A percentile compares a stretch with the other conserved stretches of the same genome.
Conservation (phyloP, 805 yeast genomes). For the Saccharomyces mikatae region DNA sequence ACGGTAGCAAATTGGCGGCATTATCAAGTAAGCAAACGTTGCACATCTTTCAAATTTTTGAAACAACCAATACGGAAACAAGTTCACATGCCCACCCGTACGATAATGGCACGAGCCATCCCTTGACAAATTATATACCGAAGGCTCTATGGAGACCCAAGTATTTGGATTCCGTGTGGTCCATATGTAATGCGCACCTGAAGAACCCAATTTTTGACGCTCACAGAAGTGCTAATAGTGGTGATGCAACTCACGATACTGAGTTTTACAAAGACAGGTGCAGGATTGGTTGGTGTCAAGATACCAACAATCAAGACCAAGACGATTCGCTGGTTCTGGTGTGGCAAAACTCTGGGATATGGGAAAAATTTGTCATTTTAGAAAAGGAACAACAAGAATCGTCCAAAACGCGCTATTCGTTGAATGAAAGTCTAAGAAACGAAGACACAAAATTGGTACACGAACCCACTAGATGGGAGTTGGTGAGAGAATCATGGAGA, state of each 20-base stretch:
- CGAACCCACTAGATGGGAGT: conserved; percentile 39
- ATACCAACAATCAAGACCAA: conserved; percentile 27
- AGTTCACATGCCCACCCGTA: conserved; percentile 2
- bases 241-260: not conserved
- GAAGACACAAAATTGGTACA: conserved; percentile 14
- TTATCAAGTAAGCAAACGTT: conserved; percentile 83
- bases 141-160: conserved; percentile 45
- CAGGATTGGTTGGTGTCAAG: conserved; percentile 26
- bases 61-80: not conserved
- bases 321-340: conserved; percentile 66
- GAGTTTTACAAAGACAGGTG: conserved; percentile 23
- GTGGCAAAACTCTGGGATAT: conserved; percentile 64
- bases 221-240: not conserved
- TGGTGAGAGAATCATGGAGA: conserved; percentile 68
- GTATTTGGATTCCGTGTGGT: conserved; percentile 82
- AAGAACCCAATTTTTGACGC: conserved; percentile 22
- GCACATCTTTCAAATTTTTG: conserved; percentile 57
- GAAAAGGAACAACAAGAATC: conserved; percentile 34
- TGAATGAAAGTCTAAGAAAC: conserved; percentile 16
- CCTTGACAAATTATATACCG: conserved; percentile 51
- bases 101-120: conserved; percentile 49
- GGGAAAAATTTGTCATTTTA: conserved; percentile 79
- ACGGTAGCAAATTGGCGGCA: conserved; percentile 70
- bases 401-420: conserved; percentile 7
- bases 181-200: conserved; percentile 65